phyloP scores from a whole-genome alignment of 2,329 filamentous ascomycete species.

The Trichoderma aggressivum region DNA sequence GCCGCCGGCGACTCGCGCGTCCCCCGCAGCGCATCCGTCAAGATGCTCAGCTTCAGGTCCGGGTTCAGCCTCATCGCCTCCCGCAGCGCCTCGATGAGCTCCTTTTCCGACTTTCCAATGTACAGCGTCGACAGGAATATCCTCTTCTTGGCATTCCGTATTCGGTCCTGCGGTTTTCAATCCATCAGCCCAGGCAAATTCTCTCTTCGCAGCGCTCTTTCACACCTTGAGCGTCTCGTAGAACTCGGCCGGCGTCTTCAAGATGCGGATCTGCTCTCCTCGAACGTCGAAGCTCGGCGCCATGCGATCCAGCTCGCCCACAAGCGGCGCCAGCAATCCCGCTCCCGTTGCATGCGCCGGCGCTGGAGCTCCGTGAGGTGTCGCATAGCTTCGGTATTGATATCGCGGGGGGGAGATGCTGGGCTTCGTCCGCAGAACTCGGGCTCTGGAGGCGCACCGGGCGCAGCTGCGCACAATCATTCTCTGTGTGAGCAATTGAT shows the following conservation, averaged over 20 bases:
- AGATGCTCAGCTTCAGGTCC: conserved; percentile 75
- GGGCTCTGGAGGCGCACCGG: conserved; percentile 30
- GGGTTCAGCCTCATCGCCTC: conserved; percentile 72
- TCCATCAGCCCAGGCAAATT: neutral
- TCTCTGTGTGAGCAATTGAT: neutral
- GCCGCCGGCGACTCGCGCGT: conserved; percentile 84
- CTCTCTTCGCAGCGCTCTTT: neutral
- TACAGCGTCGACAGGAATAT: conserved; percentile 97
- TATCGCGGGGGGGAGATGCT: conserved; percentile 31
- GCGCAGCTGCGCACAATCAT: conserved; percentile 38
- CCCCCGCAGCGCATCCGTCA: conserved; percentile 87
- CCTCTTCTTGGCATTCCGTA: conserved; percentile 70
- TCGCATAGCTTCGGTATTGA: conserved; percentile 42
- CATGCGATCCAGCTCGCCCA: conserved; percentile 77
- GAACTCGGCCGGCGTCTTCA: conserved; percentile 81
- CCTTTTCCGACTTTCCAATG: conserved; percentile 88
- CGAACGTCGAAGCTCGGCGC: conserved; percentile 86
- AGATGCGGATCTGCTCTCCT: conserved; percentile 74
- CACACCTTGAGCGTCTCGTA: conserved; percentile 86
- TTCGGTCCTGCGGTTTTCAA: conserved; percentile 60
- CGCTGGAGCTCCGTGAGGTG: conserved; percentile 31
- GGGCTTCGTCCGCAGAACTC: conserved; percentile 28
- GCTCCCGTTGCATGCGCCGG: conserved; percentile 23
- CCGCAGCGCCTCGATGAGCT: conserved; percentile 76
- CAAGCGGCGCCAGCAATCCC: conserved; percentile 51